These are phyloP conservation scores for Microthyrium microscopicum DNA, from an alignment of 2,329 filamentous ascomycete genomes.

Conservation along the genomic window DNA sequence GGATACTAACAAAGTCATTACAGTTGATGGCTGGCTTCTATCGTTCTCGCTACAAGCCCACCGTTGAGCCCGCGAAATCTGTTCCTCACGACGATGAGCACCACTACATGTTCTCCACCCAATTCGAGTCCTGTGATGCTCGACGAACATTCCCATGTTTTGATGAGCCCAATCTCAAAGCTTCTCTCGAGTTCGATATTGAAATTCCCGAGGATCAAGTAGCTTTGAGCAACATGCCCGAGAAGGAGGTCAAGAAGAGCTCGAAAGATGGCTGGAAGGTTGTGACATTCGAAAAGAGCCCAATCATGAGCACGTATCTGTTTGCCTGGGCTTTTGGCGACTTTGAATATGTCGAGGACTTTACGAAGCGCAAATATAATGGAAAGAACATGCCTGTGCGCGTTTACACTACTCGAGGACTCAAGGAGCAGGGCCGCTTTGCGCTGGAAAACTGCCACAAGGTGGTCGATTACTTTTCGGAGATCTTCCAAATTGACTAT, in stretches of 20 bases:
- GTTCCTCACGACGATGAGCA: slow-evolving; percentile 56
- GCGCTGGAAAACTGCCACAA: slow-evolving; percentile 83
- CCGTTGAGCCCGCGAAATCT: slow-evolving; percentile 51
- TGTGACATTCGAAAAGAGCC: slow-evolving; percentile 68
- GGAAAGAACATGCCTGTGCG: slow-evolving; percentile 82
- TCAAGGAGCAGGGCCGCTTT: slow-evolving; percentile 81
- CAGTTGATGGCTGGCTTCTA: slow-evolving; percentile 75
- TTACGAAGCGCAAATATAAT: slow-evolving; percentile 78
- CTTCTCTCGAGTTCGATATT: slow-evolving; percentile 84
- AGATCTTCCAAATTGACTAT: slow-evolving; percentile 86
- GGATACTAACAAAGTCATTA: slow-evolving; percentile 4
- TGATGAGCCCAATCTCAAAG: slow-evolving; percentile 93
- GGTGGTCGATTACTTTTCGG: slow-evolving; percentile 91
- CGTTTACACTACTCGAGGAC: slow-evolving; percentile 88
- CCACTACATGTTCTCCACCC: slow-evolving; percentile 69
- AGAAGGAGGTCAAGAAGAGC: slow-evolving; percentile 53
- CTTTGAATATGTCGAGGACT: slow-evolving; percentile 89
- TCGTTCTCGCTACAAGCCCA: slow-evolving; percentile 81
- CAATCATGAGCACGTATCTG: slow-evolving; percentile 79
- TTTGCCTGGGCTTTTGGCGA: slow-evolving; percentile 91
- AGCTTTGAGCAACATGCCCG: slow-evolving; percentile 89
- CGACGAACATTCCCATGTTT: slow-evolving; percentile 94
- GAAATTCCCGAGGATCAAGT: slow-evolving; percentile 80
- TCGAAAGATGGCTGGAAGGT: slow-evolving; percentile 46
- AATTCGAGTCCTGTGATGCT: slow-evolving; percentile 94